Evolutionary conservation across 176 grass and related monocot genomes (phyloP), one percentile per base, ranked within the genome.

Genomic region (Leersia perrieri): DNA sequence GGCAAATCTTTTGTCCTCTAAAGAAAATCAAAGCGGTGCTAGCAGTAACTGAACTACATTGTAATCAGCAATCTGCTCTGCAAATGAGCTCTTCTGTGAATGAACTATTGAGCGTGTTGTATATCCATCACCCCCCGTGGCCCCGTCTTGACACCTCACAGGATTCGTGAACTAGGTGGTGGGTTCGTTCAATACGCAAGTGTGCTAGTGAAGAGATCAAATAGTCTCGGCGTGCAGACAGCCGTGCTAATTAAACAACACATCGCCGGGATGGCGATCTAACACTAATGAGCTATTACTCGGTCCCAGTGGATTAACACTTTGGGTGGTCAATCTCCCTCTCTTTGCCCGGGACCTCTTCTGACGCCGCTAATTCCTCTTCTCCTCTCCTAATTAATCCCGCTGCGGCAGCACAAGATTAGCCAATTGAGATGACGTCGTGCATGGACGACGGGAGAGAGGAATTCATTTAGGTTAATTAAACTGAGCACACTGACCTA

Each of bases 281-380:
- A 58, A 45, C 15, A 23, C 69, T 57, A 86, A 38, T 11, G 58
- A 64, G 57, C 61, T 87, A 80, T 30, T 75, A 28, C 31, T 34
- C 20, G 32, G 70, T 23, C 39, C 34, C 15, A 5, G 29, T 0
- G 28, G 23, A 68, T 20, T 51, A 60, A 78, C 7, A 78, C 7
- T n/a, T 60, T n/a, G 63, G 18, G 7, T 25, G 0, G n/a, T 58
- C 25, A 58, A 58, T 58, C 3, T 8, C 18, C 32, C 70, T 84
- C 32, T 77, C 25, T 53, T n/a, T 13, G 9, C 33, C 61, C 8
- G 49, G 12, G 70, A 74, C 53, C 51, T 72, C 66, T 69, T 51
- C 70, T 42, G 76, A 60, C 67, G 40, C 55, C 64, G 72, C 45
- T 76, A 84, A 75, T 76, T 57, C 72, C 62, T 75, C 30, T 42